Evolutionary conservation across 139 green algal genomes (phyloP).

Genomic region (Desmodesmus armatus): DNA sequence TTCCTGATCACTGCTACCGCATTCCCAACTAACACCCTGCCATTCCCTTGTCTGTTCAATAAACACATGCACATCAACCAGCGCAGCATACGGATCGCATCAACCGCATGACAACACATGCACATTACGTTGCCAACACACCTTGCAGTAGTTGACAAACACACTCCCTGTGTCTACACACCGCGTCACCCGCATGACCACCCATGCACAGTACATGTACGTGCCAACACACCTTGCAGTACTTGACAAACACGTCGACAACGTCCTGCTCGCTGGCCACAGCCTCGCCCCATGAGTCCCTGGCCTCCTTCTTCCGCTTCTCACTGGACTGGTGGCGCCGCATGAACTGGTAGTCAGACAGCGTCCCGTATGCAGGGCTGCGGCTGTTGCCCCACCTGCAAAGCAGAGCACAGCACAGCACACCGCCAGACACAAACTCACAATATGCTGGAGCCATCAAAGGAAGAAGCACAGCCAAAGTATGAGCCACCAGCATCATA

Average conservation of each 20-base stretch:
- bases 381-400: slow-evolving; percentile 61
- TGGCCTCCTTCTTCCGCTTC: slow-evolving; percentile 64
- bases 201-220: neutral
- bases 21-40: too few relatives aligned
- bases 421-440: neutral
- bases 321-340: slow-evolving; percentile 68
- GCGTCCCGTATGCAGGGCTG: slow-evolving; percentile 71
- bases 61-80: too few relatives aligned
- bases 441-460: neutral
- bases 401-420: neutral
- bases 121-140: too few relatives aligned
- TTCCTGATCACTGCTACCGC: too few relatives aligned
- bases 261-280: slow-evolving; percentile 69
- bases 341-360: slow-evolving; percentile 80
- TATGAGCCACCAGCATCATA: too few relatives aligned
- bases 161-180: neutral
- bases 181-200: neutral
- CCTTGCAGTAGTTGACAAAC: slow-evolving; percentile 18
- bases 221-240: slow-evolving; percentile 43
- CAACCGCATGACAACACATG: too few relatives aligned
- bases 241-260: slow-evolving; percentile 72
- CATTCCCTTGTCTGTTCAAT: too few relatives aligned
- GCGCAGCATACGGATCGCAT: too few relatives aligned
- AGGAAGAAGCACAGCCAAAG: too few relatives aligned
- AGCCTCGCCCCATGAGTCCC: slow-evolving; percentile 62